Base-by-base conservation (phyloP, 2,329 filamentous ascomycete genomes). In the Laburnicola sp. region DNA sequence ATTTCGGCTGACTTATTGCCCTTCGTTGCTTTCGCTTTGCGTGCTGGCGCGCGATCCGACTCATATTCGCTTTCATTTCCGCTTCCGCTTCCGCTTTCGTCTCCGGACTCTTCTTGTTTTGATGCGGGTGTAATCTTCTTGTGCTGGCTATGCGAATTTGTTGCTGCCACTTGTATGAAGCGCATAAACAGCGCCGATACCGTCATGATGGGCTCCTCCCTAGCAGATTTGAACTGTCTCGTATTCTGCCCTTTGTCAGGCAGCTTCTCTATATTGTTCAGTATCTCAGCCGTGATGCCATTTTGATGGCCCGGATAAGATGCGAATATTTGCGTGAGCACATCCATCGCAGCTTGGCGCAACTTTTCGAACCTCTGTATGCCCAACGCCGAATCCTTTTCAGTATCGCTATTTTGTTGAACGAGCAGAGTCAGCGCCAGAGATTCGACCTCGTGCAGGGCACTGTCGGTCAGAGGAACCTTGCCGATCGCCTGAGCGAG, bases 101-200 rank as follows among this genome's bases (percentile, higher is more conserved):
- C 73, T 30, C 78, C 74, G 9, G 70, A 71, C 11, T 59, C 50
- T 8, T 64, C 56, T 5, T 66, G 59, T 34, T 60, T 51, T 0
- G 39, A 21, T 11, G 60, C 35, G 8, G 42, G 47, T 16, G 53
- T 43, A 2, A 61, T 55, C 4, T 62, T 66, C 3, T 62, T 62
- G 25, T 56, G 55, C 26, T 51, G 54, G 22, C 54, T 50, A 28
- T 60, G 51, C 30, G 52, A 36, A 81, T 64, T 65, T 38, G 59
- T 87, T n/a, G 90, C 91, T 60, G 90, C 95, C 2, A 92, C 91
- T 71, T 99, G 94, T 5, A 99, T 86, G 27, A 99, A 80, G 44
- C 92, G 87, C 87, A 99, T 95, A 48, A 99, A 89, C 26, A 99
- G 78, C 6, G 94, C 95, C 16, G 93, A 97, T 1, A 99, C 89